Evolutionary conservation across 768 basidiomycete genomes (phyloP), one percentile per base, ranked within the genome.

Genomic region (Terana coerulea): DNA sequence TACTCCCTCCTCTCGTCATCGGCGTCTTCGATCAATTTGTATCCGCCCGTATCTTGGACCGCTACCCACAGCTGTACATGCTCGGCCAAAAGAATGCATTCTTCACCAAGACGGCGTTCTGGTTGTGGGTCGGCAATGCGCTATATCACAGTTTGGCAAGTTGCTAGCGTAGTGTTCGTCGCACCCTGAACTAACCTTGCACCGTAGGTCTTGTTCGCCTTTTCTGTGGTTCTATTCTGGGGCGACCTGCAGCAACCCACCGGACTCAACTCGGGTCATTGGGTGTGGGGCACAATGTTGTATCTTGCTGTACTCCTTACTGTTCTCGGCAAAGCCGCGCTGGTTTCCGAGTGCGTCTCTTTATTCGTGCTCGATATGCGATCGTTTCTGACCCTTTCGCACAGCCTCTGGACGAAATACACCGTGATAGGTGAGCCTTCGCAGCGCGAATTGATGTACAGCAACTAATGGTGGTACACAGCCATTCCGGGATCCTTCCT

Each of bases 21-120:
- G 97, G 97, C 31, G 79, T 99, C 42, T 98, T 98, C 64, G 97
- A 98, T 68, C 97, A 99, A 62, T 98, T 98, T 59, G 97, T 98
- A 43, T 95, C 92, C 2, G 97, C 97, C 2, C 83, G 97, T 19
- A 90, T 98, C 68, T 74, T 99, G 55, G 95, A 98, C 66, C 83
- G 94, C 34, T 99, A 99, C 67, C 97, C 97, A 0, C 97, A 99
- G 62, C 73, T 98, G 30, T 99, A 99, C 68, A 85, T 80, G 54
- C 83, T 98, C 7, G 97, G 97, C 3, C 97, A 98, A 69, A 81
- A 81, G 66, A 99, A 98, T 61, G 84, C 81, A 39, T 98, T 98
- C 72, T 95, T 95, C 70, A 88, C 88, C 17, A 87, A 84, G 65
- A 90, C 81, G 6, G 77, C 91, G 4, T 97, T 95, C 71, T 97